These are phyloP conservation scores for Tillandsia leiboldiana DNA, from an alignment of 176 grass and related monocot genomes.

Conservation along the genomic window DNA sequence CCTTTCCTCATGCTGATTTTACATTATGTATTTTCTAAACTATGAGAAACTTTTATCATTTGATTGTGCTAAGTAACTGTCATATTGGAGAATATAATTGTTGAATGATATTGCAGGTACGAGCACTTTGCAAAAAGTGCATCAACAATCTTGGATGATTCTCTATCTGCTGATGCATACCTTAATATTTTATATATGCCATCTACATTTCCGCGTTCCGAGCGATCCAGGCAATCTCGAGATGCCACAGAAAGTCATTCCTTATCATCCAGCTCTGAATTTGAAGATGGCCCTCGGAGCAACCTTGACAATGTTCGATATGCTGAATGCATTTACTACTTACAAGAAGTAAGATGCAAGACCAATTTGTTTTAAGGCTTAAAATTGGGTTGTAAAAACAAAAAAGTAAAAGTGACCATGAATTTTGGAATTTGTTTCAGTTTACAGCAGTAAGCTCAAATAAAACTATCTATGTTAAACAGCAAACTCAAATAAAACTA, in stretches of 20 bases:
- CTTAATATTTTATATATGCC: conserved; percentile 94
- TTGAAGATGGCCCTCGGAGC: conserved; percentile 70
- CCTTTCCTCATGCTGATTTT: background rate
- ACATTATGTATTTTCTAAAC: too few species aligned
- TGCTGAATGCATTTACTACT: conserved; percentile 83
- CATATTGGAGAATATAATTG: background rate
- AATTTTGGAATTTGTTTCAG: background rate
- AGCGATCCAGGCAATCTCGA: conserved; percentile 51
- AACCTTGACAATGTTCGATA: conserved; percentile 79
- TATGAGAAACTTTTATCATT: background rate
- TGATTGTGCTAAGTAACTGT: background rate
- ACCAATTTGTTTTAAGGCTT: background rate
- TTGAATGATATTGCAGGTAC: conserved; percentile 43
- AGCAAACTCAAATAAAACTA: too few species aligned
- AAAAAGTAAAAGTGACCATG: background rate
- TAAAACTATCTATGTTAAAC: background rate
- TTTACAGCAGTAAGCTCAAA: too few species aligned
- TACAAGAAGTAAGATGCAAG: conserved; percentile 76
- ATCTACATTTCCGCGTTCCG: conserved; percentile 84
- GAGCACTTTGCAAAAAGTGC: conserved; percentile 90
- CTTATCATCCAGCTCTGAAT: conserved; percentile 29
- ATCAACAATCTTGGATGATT: conserved; percentile 84
- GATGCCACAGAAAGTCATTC: conserved; percentile 39
- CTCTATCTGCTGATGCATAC: conserved; percentile 95
- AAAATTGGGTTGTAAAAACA: background rate